Base-by-base conservation (phyloP, 331 rosid species). In the Phaseolus coccineus region DNA sequence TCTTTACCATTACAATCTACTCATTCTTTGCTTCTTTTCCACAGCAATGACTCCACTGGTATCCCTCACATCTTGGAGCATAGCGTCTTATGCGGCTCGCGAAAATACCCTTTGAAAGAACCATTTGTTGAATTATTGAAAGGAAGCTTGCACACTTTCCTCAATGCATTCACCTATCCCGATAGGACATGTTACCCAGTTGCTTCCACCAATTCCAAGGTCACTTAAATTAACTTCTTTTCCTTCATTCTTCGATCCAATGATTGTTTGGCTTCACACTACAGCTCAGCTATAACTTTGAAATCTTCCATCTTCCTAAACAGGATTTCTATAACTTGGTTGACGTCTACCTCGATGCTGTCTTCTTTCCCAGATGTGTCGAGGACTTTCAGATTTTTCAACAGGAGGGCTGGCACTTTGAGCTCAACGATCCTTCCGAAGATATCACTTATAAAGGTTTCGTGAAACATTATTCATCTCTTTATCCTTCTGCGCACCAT, bases 331-430 rank as follows among this genome's bases (percentile, higher is more conserved):
- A 96, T 76, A 96, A 96, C 77, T 84, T 93, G 81, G 98, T 96
- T 15, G 98, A 96, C 68, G 99, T 96, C 59, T 96, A 96, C 88
- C 91, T 96, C 63, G 98, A 96, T 73, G 99, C 99, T 0, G 99
- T 96, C 42, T 96, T 96, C 92, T 96, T 96, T 83, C 99, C 99
- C 4, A 89, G 85, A 69, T 96, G 99, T 30, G 89, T 93, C 51
- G 93, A 96, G 76, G 97, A 96, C 84, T 57, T 84, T 71, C 89
- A 81, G 81, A 93, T 97, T 40, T 96, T 96, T 84, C 99, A 96
- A 76, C 98, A 96, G 82, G 98, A 96, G 93, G 99, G 99, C 76
- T 96, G 99, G 99, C 99, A 96, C 81, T 96, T 89, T 64, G 99
- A 96, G 84, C 96, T 96, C 71, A 84, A 93, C 11, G 77, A 96